Evolutionary conservation across 352 stramenopile species (phyloP), one percentile per base, ranked within the genome.

Genomic region (Thraustotheca clavata): DNA sequence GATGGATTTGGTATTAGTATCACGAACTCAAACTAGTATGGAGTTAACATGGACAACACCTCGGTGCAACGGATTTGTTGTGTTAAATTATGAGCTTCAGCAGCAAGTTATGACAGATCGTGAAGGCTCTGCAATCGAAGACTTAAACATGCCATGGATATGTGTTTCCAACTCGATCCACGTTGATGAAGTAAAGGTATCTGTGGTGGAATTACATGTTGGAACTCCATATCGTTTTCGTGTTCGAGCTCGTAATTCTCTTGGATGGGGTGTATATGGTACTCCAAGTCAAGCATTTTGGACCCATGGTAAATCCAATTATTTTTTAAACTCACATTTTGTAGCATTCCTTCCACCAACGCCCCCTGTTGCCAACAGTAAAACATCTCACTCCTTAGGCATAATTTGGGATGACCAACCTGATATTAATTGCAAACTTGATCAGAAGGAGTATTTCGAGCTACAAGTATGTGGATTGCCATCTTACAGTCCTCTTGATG

Each of bases 31-130:
- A 0, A 55, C 69, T 12, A 74, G 62, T 27, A 67, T 87, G 43
- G 59, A 66, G 0, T 48, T 87, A 1, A 34, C 61, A 8, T 87
- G 77, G 77, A 62, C 69, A 20, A 73, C 73, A 16, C 77, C 77
- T 0, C 73, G 74, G 3, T 87, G 75, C 48, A 87, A 85, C 61
- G 77, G 77, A 1, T 70, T 78, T 40, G 74, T 71, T 1, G 32
- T 74, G 12, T 57, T 71, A 8, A 27, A 12, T 24, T 77, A 75
- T 27, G 38, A 65, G 4, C 46, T 75, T 4, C 59, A 75, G 20
- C 57, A 63, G 14, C 65, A 65, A 54, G 12, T 4, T 9, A 65
- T 65, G 57, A 7, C 6, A n/a, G 57, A 55, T 20, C 24, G 27
- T n/a, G 29, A 29, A 18, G 22, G 31, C 49, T 46, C 31, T 43